Base-by-base conservation (phyloP, 225 moss, liverwort and hornwort species). In the Lunularia cruciata region DNA sequence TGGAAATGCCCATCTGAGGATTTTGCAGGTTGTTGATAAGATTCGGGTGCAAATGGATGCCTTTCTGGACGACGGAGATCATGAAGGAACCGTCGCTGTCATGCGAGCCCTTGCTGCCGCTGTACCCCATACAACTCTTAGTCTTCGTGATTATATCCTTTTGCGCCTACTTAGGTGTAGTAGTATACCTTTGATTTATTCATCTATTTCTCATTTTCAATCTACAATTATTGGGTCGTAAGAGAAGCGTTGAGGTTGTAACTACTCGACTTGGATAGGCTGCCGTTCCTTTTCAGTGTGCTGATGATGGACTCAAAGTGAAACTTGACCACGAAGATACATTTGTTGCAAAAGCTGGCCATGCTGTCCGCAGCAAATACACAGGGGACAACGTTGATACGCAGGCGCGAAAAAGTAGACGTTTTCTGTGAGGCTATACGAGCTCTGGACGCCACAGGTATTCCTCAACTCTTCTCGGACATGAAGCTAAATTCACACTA, bases 1-100 rank as follows among this genome's bases (percentile, higher is more conserved):
- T 32, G 19, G 2, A 60, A 60, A 12, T 16, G 19, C 5, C 31
- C 1, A 32, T 18, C 34, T 19, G 16, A 22, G n/a, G 11, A 12
- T 36, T 61, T 1, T 69, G 40, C 82, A 90, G 90, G 86, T 93
- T 15, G 89, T 91, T 57, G 96, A 98, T 72, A 98, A 98, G 75
- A 91, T 98, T 27, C 87, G 89, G 71, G 93, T 98, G 72, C 96
- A 98, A 75, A 92, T 98, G 93, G 96, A 98, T 78, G 86, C 91
- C 2, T 98, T 98, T 72, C 77, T 98, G 40, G 96, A 98, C 57
- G 96, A 98, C 77, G 96, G 96, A 49, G 91, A 93, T 32, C 96
- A 93, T 73, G 96, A 98, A 83, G 87, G 90, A 36, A 93, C 90
- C 42, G 83, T 98, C 42, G 87, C 92, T 67, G 96, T 98, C 35